Evolutionary conservation across 768 basidiomycete species (phyloP).

Genomic region (Kwoniella dendrophila): DNA sequence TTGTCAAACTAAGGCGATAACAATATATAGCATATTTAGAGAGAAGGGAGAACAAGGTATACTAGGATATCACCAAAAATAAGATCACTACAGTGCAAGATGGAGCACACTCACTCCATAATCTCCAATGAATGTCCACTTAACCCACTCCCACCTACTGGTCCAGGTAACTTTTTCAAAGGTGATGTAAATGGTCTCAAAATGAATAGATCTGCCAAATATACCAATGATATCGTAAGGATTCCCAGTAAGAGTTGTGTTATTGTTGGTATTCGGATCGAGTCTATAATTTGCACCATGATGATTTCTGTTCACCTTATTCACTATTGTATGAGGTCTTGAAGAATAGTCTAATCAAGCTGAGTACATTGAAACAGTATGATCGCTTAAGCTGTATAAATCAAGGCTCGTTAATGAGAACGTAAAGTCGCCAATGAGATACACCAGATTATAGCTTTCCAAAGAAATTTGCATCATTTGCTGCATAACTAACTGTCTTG

Average conservation of each 20-base stretch:
- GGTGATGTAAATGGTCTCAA: conserved; percentile 29
- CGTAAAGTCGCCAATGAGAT: too few relatives aligned
- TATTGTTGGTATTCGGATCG: conserved; percentile 13
- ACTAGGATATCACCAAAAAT: not conserved
- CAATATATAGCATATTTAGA: not conserved
- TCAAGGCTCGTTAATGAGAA: too few relatives aligned
- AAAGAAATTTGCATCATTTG: too few relatives aligned
- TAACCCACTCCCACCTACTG: conserved; percentile 22
- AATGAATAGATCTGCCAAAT: conserved; percentile 10
- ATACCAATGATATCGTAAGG: not conserved
- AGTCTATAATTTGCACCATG: not conserved
- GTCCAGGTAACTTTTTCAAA: conserved; percentile 15
- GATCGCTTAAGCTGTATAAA: too few relatives aligned
- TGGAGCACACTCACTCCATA: conserved; percentile 19
- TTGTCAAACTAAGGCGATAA: not conserved
- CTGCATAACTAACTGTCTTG: too few relatives aligned
- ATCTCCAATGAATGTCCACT: conserved; percentile 24
- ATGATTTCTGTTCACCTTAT: too few relatives aligned
- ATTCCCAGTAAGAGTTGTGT: not conserved
- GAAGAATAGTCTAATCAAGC: too few relatives aligned
- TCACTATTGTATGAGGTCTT: too few relatives aligned
- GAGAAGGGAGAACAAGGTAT: not conserved
- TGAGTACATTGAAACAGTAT: too few relatives aligned
- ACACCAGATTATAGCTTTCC: too few relatives aligned
- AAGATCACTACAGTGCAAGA: not conserved